Evolutionary conservation across 78 protist species (phyloP).

Genomic region (Polysphondylium violaceum): DNA sequence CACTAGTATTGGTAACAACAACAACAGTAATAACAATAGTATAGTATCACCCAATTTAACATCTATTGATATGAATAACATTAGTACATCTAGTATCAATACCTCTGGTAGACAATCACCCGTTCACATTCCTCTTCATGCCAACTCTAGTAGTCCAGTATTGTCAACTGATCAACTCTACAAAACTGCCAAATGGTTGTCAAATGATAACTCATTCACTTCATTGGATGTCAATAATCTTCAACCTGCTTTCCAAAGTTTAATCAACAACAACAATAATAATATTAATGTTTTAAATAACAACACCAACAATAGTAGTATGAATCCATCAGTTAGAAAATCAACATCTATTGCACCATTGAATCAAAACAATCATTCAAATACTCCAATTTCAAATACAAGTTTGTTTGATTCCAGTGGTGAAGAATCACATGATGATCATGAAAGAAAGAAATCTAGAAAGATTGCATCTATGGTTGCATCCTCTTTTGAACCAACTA

Average conservation of each 20-base stretch:
- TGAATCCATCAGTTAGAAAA: conserved; percentile 1
- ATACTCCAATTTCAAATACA: background rate
- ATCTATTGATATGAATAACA: background rate
- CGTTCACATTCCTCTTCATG: conserved; percentile 3
- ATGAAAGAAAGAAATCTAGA: conserved; percentile 24
- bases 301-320: no score
- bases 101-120: background rate
- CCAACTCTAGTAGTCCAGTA: conserved; percentile 69
- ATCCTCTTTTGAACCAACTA: conserved; percentile 60
- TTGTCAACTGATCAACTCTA: conserved; percentile 76
- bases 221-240: background rate
- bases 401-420: conserved; percentile 13
- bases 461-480: conserved; percentile 70
- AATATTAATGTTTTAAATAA: no score
- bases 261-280: no score
- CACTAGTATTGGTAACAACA: background rate
- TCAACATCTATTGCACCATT: conserved; percentile 2
- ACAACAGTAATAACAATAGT: background rate
- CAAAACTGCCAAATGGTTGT: conserved; percentile 71
- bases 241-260: conserved; percentile 23
- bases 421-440: conserved; percentile 16
- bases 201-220: background rate
- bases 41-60: background rate
- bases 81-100: background rate
- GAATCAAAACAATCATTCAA: conserved; percentile 44